Percentiles rank a stretch among this genome's conserved stretches.
Conservation (phyloP, 225 moss, liverwort and hornwort species). For the Asterella californica region DNA sequence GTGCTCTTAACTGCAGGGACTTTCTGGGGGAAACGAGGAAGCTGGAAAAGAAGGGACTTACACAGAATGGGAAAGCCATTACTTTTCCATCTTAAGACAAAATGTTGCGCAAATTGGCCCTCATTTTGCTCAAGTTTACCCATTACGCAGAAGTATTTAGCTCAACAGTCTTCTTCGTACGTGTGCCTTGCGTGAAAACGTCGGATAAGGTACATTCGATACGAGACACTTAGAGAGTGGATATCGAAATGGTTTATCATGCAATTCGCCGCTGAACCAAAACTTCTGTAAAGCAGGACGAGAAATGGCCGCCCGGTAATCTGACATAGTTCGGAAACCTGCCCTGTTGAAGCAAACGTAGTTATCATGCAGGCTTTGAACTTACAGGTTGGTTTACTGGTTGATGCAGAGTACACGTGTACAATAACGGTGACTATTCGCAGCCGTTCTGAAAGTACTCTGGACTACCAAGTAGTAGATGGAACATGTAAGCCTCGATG, state of each 20-base stretch:
- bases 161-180: neutral
- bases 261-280: neutral
- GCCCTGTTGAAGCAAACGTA: neutral
- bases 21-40: slow-evolving; percentile 46
- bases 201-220: neutral
- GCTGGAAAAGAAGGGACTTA: slow-evolving; percentile 61
- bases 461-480: too few species aligned
- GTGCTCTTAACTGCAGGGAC: slow-evolving; percentile 15
- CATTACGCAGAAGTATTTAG: slow-evolving; percentile 37
- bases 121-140: slow-evolving; percentile 94
- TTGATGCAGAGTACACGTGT: too few species aligned
- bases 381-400: too few species aligned
- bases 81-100: slow-evolving; percentile 78
- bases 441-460: too few species aligned
- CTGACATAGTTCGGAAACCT: neutral
- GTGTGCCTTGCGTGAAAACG: neutral
- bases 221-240: neutral
- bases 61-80: slow-evolving; percentile 88
- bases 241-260: neutral
- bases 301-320: neutral
- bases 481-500: too few species aligned
- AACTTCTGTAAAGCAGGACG: neutral
- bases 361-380: too few species aligned
- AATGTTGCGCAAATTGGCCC: slow-evolving; percentile 82
- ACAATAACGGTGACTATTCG: too few species aligned